phyloP scores from a whole-genome alignment of 1,284 basidiomycete species.

The Wolfiporia cocos region DNA sequence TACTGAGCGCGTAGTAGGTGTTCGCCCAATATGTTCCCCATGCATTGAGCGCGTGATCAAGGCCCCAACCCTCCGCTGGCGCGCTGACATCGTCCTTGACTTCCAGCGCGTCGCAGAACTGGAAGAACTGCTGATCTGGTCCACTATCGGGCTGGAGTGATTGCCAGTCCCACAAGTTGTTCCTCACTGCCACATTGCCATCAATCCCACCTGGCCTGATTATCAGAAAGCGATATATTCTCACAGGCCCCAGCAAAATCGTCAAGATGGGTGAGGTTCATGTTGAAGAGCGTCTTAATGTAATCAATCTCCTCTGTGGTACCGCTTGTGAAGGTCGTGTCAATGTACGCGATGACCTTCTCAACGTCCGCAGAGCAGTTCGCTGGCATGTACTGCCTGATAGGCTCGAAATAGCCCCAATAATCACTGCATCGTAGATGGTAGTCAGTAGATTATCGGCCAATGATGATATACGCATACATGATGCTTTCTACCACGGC shows the following conservation, averaged over 20 bases:
- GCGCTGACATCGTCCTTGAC: constrained; percentile 57
- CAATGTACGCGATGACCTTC: constrained; percentile 58
- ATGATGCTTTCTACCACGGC: constrained; percentile 64
- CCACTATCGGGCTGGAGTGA: constrained; percentile 40
- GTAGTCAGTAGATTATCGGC: background rate
- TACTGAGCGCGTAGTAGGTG: constrained; percentile 36
- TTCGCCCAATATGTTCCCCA: constrained; percentile 55
- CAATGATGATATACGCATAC: constrained; percentile 27
- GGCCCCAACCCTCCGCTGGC: constrained; percentile 52
- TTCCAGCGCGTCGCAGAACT: constrained; percentile 71
- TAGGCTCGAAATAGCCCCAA: constrained; percentile 69
- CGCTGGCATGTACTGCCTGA: constrained; percentile 59
- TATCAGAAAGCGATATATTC: constrained; percentile 10
- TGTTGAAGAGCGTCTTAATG: constrained; percentile 53
- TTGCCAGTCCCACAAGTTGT: constrained; percentile 54
- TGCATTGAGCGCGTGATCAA: constrained; percentile 52
- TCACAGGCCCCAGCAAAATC: constrained; percentile 59
- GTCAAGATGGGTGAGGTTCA: constrained; percentile 54
- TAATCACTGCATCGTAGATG: constrained; percentile 32
- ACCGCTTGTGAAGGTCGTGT: constrained; percentile 43
- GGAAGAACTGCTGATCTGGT: constrained; percentile 40
- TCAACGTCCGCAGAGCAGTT: constrained; percentile 72
- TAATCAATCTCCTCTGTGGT: constrained; percentile 39
- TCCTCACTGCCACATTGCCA: constrained; percentile 36
- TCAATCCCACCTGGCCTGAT: background rate